Base-by-base conservation (phyloP, 306 rosid species). In the Oemleria cerasiformis region DNA sequence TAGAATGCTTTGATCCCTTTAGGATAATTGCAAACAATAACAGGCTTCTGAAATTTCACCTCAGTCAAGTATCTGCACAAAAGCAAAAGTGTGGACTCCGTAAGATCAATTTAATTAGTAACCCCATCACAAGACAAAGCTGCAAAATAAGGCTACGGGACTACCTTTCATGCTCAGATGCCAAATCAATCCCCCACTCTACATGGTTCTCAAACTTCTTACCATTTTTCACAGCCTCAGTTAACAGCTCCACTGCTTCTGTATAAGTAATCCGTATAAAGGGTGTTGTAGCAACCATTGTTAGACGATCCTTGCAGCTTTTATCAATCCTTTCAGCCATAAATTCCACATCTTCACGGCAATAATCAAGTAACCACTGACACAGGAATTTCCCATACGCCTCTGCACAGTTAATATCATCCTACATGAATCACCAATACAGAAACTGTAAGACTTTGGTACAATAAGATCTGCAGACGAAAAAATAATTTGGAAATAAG, bases 351-450 rank as follows among this genome's bases (percentile, higher is more conserved):
- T 95, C 97, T n/a, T 95, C 99, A 25, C 65, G 43, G 75, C 99
- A 91, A 51, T 89, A 78, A 45, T 91, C 99, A 70, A 95, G 96
- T 65, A 95, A 88, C 92, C 96, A 95, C 79, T 89, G 91, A 75
- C 92, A 89, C 80, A 95, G 4, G 62, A 86, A 91, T 75, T 80
- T 95, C 71, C 91, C 97, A 61, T 89, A 95, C 0, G 95, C 96
- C 88, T 95, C 97, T 0, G 99, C 99, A 38, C 99, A 95, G 63
- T 89, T 88, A 97, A 95, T 95, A 78, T 95, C 89, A 75, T 95
- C 97, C 99, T 95, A 70, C 83, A 81, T 9, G 39, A 64, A 56
- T 30, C 36, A 30, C n/a, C 36, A 30, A 30, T 51, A 4, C 44
- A 55, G 38, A 38, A 53, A 76, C 36, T 55, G 75, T 47, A 63